Conservation (phyloP, 2,329 filamentous ascomycete genomes). For the Colletotrichum sp. region DNA sequence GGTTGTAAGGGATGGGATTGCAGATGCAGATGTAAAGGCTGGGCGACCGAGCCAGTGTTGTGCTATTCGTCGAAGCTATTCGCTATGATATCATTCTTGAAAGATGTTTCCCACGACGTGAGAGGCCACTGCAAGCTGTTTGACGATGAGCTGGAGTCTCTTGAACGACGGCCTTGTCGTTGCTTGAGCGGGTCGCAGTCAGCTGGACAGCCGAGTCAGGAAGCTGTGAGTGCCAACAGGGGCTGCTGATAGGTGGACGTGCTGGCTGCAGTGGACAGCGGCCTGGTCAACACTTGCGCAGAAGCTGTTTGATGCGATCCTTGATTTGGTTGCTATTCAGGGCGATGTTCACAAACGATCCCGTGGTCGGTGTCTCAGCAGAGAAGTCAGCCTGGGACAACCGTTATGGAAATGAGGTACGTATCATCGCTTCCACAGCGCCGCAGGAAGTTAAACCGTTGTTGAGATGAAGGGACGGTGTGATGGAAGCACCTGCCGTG, state of each 20-base stretch:
- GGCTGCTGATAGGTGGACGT: constrained; percentile 5
- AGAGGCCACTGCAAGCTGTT: background rate
- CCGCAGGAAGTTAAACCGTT: background rate
- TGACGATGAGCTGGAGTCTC: constrained; percentile 1
- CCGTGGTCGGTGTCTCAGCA: constrained; percentile 9
- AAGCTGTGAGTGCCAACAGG: constrained; percentile 2
- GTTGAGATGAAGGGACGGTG: background rate
- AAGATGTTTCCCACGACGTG: background rate
- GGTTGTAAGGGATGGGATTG: background rate
- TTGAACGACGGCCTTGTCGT: background rate
- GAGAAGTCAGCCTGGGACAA: background rate
- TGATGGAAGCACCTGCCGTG: background rate
- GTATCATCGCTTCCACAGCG: background rate
- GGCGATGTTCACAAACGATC: background rate
- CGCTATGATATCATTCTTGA: constrained; percentile 10
- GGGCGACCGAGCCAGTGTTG: background rate
- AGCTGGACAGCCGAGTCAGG: constrained; percentile 17
- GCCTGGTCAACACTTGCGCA: background rate
- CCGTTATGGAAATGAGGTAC: background rate
- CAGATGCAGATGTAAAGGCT: background rate
- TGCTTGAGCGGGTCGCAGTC: constrained; percentile 2
- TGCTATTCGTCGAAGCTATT: background rate
- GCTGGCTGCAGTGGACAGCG: background rate
- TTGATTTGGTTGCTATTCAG: background rate
- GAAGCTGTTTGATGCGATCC: background rate